Base-by-base conservation (phyloP, 768 basidiomycete species). In the Lactarius psammicola region DNA sequence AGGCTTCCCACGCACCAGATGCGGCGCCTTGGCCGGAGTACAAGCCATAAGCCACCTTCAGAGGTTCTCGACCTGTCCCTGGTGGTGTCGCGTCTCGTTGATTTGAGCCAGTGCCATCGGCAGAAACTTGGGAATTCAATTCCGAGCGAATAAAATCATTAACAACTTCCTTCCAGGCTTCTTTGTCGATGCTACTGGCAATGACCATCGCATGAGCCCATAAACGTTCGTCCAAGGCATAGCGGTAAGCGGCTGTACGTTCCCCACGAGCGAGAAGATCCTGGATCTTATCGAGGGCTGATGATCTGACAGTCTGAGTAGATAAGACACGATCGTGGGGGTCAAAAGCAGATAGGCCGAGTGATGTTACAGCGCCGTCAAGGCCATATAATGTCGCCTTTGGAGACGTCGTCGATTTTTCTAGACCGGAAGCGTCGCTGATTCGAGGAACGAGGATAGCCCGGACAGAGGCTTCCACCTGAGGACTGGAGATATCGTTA, bases 161-260 rank as follows among this genome's bases (percentile, higher is more conserved):
- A 0, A 93, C 90, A 15, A 89, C 90, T 67, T 94, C 93, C 72
- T 91, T 92, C 94, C 94, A 98, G 2, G 92, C 82, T 33, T 97
- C 95, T 70, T 91, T 92, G 75, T 96, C 96, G 59, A 97, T 84
- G 62, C 91, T 89, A 72, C 92, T 95, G 11, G 96, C 87, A 68
- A 99, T 94, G 62, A 98, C 76, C 85, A 98, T 86, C 2, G 97
- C 96, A 75, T 99, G 97, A 0, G 93, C 87, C 95, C 96, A 99
- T 49, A 98, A 76, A 72, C 85, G 89, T 75, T 94, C 85, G 65
- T 95, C 91, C 51, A 93, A 80, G 3, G 97, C 96, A 74, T 87
- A 95, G 64, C 87, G 86, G 73, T 91, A 94, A 1, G 97, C 97
- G 68, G 88, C 86, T 26, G 85, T 85, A 40, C 93, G 88, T 71